These are phyloP conservation scores for Clitocybe nebularis DNA, from an alignment of 1,284 basidiomycete genomes.

Conservation along the genomic window DNA sequence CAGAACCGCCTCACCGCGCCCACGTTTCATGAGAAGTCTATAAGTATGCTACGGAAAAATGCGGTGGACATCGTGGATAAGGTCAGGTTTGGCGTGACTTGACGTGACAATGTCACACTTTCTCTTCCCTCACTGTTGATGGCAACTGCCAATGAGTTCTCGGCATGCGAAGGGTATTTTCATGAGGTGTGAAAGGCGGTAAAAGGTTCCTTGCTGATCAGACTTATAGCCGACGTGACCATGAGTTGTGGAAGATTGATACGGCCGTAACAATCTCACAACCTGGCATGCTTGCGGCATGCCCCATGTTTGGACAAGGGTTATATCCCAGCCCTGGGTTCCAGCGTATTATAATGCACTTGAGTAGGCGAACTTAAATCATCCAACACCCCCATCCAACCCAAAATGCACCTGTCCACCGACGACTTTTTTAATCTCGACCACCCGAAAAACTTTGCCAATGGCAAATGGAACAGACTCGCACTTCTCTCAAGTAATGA, in stretches of 20 bases:
- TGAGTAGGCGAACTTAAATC: background rate
- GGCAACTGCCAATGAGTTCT: conserved; percentile 4
- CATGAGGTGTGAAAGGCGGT: no score
- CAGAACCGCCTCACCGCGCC: background rate
- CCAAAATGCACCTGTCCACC: conserved; percentile 8
- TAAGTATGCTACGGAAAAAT: background rate
- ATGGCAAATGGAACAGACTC: conserved; percentile 34
- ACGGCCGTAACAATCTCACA: background rate
- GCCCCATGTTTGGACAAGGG: background rate
- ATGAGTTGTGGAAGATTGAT: conserved; percentile 1
- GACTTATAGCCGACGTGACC: conserved; percentile 1
- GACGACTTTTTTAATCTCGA: conserved; percentile 42
- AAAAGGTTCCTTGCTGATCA: no score
- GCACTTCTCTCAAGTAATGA: conserved; percentile 27
- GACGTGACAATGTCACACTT: conserved; percentile 1
- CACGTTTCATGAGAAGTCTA: background rate
- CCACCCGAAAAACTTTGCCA: conserved; percentile 34
- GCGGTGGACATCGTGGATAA: conserved; percentile 1
- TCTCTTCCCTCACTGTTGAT: background rate
- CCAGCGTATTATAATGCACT: conserved; percentile 4
- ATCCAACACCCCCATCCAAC: conserved; percentile 1
- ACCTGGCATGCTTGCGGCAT: background rate
- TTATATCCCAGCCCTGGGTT: background rate
- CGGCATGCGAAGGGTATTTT: conserved; percentile 1
- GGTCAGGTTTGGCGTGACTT: background rate